Evolutionary conservation across 108 stramenopile genomes (phyloP).

Genomic region (Tribonema minus): DNA sequence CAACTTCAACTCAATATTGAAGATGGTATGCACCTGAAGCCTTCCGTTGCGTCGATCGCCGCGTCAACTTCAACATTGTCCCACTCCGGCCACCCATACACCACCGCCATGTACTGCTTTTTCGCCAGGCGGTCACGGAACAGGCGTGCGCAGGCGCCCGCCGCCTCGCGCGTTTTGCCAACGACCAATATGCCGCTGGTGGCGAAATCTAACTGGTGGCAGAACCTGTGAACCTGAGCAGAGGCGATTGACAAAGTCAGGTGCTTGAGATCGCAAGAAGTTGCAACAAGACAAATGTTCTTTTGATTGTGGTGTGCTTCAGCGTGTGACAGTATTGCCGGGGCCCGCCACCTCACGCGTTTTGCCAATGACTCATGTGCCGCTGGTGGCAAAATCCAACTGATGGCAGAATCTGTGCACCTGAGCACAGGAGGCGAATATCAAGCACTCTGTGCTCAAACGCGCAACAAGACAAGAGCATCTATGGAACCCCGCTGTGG

Average conservation of each 20-base stretch:
- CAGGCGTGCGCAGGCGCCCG: slow-evolving; percentile 2
- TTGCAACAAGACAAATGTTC: too few relatives aligned
- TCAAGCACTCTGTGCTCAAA: too few relatives aligned
- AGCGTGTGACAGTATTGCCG: too few relatives aligned
- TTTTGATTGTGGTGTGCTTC: too few relatives aligned
- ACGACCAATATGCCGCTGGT: slow-evolving; percentile 11
- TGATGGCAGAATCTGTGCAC: slow-evolving; percentile 22
- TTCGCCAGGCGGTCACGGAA: neutral
- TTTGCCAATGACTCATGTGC: neutral
- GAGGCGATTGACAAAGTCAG: too few relatives aligned
- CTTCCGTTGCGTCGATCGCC: neutral
- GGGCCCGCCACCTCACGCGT: neutral
- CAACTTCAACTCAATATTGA: too few relatives aligned
- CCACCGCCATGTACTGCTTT: neutral
- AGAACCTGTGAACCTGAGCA: too few relatives aligned
- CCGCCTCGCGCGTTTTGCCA: neutral
- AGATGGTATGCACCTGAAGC: neutral
- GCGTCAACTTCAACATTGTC: neutral
- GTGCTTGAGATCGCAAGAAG: too few relatives aligned
- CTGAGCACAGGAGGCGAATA: too few relatives aligned
- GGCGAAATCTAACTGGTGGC: slow-evolving; percentile 24
- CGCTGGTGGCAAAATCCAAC: slow-evolving; percentile 18
- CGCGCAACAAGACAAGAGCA: too few relatives aligned
- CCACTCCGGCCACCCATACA: neutral
- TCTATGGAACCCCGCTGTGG: too few relatives aligned